Percentiles rank a stretch among this genome's conserved stretches.
These are phyloP conservation scores for Erodium texanum DNA, from an alignment of 441 rosid genomes.

Conservation along the genomic window DNA sequence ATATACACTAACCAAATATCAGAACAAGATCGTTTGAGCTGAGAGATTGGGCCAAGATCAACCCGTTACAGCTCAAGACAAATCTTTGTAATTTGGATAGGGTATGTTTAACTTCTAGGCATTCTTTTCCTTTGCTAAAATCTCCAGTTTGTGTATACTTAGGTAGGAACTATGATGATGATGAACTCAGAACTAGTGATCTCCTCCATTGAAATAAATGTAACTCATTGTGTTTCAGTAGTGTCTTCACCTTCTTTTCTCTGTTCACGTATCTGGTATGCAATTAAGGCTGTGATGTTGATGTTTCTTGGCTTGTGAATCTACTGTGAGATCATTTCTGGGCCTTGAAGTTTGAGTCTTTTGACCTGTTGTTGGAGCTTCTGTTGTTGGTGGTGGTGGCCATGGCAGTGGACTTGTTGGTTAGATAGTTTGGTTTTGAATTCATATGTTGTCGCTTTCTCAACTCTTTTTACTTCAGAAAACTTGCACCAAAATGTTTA, in stretches of 20 bases:
- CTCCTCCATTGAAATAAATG: conserved; percentile 23
- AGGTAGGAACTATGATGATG: conserved; percentile 3
- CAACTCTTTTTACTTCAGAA: not conserved
- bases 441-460: not conserved
- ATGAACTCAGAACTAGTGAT: conserved; percentile 14
- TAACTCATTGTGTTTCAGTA: not conserved
- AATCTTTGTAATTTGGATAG: conserved; percentile 19
- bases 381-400: no score
- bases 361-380: not conserved
- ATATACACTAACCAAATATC: conserved; percentile 26
- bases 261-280: not conserved
- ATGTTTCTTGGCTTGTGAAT: no score
- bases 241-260: no score
- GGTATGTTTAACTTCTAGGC: conserved; percentile 19
- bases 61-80: conserved; percentile 14
- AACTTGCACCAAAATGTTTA: not conserved
- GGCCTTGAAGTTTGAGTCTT: conserved; percentile 1
- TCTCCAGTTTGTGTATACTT: conserved; percentile 14
- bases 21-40: conserved; percentile 10
- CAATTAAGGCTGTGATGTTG: not conserved
- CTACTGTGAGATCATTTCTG: conserved; percentile 14
- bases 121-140: not conserved
- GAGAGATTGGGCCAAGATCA: not conserved
- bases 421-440: not conserved
- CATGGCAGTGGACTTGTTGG: not conserved